Conservation (phyloP, 2,329 filamentous ascomycete genomes). For the Westerdykella aurantiaca region DNA sequence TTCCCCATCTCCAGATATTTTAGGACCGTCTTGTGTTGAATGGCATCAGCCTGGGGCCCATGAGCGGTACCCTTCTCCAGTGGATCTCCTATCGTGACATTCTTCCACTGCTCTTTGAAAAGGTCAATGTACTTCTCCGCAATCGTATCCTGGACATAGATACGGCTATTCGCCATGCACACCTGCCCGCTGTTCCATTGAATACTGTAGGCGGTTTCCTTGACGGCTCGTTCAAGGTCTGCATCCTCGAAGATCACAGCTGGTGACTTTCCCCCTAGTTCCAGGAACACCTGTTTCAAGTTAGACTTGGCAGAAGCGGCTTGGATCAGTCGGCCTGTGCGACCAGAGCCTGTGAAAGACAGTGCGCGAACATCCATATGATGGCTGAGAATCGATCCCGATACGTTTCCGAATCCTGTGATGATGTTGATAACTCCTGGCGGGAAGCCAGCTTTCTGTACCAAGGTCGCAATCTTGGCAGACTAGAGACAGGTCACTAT, state of each 20-base stretch:
- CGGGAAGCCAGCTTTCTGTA: slow-evolving; percentile 73
- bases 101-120: slow-evolving; percentile 32
- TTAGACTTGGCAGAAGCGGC: slow-evolving; percentile 65
- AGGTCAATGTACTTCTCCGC: slow-evolving; percentile 43
- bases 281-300: slow-evolving; percentile 80
- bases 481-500: slow-evolving; percentile 59
- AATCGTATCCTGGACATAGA: slow-evolving; percentile 53
- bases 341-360: slow-evolving; percentile 77
- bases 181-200: slow-evolving; percentile 53
- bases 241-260: slow-evolving; percentile 76
- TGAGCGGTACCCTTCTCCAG: slow-evolving; percentile 67
- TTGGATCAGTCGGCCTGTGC: slow-evolving; percentile 81
- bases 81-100: slow-evolving; percentile 47
- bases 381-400: slow-evolving; percentile 71
- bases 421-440: slow-evolving; percentile 75
- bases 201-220: slow-evolving; percentile 44
- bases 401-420: slow-evolving; percentile 70
- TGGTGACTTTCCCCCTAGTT: slow-evolving; percentile 83
- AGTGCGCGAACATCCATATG: slow-evolving; percentile 77
- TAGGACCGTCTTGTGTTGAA: slow-evolving; percentile 46
- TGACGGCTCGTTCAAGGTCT: slow-evolving; percentile 68
- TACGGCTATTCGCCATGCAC: slow-evolving; percentile 55
- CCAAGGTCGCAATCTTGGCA: slow-evolving; percentile 75
- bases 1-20: slow-evolving; percentile 56
- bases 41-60: slow-evolving; percentile 49